Base-by-base conservation (phyloP, 73 alveolate species). In the Effrenium voratum region DNA sequence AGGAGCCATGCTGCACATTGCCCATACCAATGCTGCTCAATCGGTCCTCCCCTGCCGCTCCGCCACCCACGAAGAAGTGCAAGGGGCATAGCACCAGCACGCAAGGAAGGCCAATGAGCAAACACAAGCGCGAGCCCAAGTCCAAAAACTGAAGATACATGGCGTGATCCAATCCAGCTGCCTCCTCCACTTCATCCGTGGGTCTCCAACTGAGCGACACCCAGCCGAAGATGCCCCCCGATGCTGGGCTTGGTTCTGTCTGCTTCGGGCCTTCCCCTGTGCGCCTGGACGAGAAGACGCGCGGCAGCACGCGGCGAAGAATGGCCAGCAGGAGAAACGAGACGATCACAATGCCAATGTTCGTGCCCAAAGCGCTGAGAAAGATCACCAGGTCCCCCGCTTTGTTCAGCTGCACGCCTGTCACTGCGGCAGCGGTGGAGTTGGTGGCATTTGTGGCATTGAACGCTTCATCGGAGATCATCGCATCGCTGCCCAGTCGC, bases 1-100 rank as follows among this genome's bases (percentile, higher is more conserved):
- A 92, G 30, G 90, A 75, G 52, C 98, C 98, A 76, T 92, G 92
- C 91, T n/a, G 47, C 44, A 92, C 98, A 28, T 92, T 92, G 63
- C 90, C 98, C 91, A 92, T 92, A 63, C 98, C 98, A 44, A 75
- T 32, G 41, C 34, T 46, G 46, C 91, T 70, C 38, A 92, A 34
- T 46, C 81, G 90, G 49, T 92, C 98, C 46, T 38, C 63, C 47
- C 92, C 98, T 10, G 98, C 90, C 28, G 83, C 91, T 49, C 82
- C 91, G 15, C 98, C 98, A 40, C 98, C 98, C 5, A 59, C 43
- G 22, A 73, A 49, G 26, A 13, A 26, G 38, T 92, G 98, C 36
- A 92, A 38, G 0, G 98, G 98, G 43, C 92, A 72, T 16, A 92
- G 63, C 15, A 92, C 45, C 50, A 92, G 52, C 41, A 92, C 60